phyloP scores from a whole-genome alignment of 1,139 yeast species.

The Suhomyces bribrorum region DNA sequence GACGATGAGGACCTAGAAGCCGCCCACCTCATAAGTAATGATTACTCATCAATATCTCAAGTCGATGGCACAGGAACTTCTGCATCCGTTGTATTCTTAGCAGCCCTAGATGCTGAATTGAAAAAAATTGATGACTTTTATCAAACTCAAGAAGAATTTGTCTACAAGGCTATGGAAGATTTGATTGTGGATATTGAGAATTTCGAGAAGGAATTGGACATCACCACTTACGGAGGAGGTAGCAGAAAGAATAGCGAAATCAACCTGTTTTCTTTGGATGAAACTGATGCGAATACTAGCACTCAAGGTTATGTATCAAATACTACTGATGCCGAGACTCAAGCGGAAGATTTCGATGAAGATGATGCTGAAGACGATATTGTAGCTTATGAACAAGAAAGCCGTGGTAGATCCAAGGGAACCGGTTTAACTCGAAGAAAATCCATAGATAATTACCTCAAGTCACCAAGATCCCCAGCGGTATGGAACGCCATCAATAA shows the following conservation, averaged over 20 bases:
- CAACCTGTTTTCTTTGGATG: slow-evolving; percentile 11
- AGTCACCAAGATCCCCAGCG: slow-evolving; percentile 39
- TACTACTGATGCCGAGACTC: slow-evolving; percentile 37
- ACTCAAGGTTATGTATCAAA: slow-evolving; percentile 21
- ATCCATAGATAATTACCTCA: slow-evolving; percentile 41
- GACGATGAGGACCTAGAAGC: slow-evolving; percentile 33
- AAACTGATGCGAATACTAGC: slow-evolving; percentile 15
- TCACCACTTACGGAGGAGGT: slow-evolving; percentile 5
- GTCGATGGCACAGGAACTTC: slow-evolving; percentile 20
- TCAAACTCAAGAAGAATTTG: slow-evolving; percentile 49
- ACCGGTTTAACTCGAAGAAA: slow-evolving; percentile 24
- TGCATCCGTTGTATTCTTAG: slow-evolving; percentile 42
- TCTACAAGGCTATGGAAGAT: slow-evolving; percentile 51
- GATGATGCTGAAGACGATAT: slow-evolving; percentile 26
- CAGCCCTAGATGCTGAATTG: slow-evolving; percentile 60
- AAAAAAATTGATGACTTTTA: slow-evolving; percentile 62
- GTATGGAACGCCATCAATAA: slow-evolving; percentile 36
- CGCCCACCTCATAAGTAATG: slow-evolving; percentile 28
- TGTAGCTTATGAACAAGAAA: slow-evolving; percentile 4
- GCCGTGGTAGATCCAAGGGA: slow-evolving; percentile 8
- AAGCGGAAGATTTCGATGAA: slow-evolving; percentile 32
- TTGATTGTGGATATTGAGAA: slow-evolving; percentile 52
- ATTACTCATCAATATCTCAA: slow-evolving; percentile 26
- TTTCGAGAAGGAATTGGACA: slow-evolving; percentile 38
- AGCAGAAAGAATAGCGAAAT: slow-evolving; percentile 10